A percentile compares a stretch with the other conserved stretches of the same genome.
Conservation (phyloP, 2,329 filamentous ascomycete species). For the Aschersonia sp. region DNA sequence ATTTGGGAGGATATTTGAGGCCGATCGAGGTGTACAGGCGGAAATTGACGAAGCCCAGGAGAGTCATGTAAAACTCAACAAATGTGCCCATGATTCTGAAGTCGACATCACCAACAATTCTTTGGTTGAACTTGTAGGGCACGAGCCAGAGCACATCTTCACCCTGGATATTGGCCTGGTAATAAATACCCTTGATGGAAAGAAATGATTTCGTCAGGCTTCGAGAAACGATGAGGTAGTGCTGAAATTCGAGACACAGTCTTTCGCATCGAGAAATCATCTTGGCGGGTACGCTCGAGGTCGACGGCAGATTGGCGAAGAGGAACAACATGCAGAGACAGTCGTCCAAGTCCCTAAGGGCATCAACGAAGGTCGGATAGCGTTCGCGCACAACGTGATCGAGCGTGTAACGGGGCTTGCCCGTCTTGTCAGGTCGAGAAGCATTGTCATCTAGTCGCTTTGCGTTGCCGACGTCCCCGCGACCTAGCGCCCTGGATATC, state of each 20-base stretch:
- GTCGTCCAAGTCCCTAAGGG: conserved; percentile 87
- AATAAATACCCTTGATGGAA: conserved; percentile 98
- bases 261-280: conserved; percentile 92
- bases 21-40: conserved; percentile 82
- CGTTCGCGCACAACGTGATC: conserved; percentile 97
- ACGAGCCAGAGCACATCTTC: conserved; percentile 96
- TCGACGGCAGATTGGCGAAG: conserved; percentile 91
- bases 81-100: conserved; percentile 99
- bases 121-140: conserved; percentile 95
- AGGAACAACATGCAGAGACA: conserved; percentile 93
- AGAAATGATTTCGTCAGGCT: conserved; percentile 91
- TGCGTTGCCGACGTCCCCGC: conserved; percentile 82
- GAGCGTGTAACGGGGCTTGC: conserved; percentile 77
- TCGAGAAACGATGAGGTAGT: conserved; percentile 88
- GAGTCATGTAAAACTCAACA: conserved; percentile 95
- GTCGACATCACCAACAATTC: conserved; percentile 84
- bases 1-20: conserved; percentile 90
- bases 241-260: conserved; percentile 88
- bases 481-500: conserved; percentile 80
- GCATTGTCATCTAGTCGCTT: conserved; percentile 78
- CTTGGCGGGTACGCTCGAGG: conserved; percentile 77
- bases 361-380: conserved; percentile 93
- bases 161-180: conserved; percentile 92
- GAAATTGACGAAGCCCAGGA: conserved; percentile 93
- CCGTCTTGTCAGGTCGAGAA: conserved; percentile 74